Conservation (phyloP, 2,329 filamentous ascomycete genomes). For the Xylariaceae sp. region DNA sequence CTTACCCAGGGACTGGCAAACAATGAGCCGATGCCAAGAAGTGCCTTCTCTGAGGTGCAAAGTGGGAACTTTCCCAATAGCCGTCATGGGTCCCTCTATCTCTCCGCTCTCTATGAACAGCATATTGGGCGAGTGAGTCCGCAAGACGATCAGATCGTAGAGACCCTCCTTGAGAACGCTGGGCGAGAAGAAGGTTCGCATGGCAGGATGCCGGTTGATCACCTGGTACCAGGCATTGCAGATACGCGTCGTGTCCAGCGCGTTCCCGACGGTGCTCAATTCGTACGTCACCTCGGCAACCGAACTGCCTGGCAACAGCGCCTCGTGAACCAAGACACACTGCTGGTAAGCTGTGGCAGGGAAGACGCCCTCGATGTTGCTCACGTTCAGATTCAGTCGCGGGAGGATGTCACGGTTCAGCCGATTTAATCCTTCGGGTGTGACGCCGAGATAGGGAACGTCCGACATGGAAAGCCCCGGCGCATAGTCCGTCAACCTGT, state of each 20-base stretch:
- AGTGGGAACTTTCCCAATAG: conserved; percentile 42
- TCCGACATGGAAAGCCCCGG: conserved; percentile 50
- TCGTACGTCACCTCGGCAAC: conserved; percentile 47
- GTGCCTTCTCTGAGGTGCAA: conserved; percentile 37
- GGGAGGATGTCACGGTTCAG: conserved; percentile 42
- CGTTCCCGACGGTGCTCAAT: conserved; percentile 38
- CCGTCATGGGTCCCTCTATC: conserved; percentile 36
- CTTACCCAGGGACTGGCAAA: conserved; percentile 43
- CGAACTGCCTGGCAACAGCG: conserved; percentile 39
- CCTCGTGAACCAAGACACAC: conserved; percentile 46
- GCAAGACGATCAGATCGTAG: conserved; percentile 48
- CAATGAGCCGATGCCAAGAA: conserved; percentile 48
- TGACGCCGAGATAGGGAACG: conserved; percentile 45
- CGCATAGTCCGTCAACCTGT: conserved; percentile 38
- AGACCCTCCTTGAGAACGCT: conserved; percentile 46
- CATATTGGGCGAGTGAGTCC: conserved; percentile 47
- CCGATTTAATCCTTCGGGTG: conserved; percentile 43
- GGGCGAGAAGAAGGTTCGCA: conserved; percentile 51
- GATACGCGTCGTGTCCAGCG: conserved; percentile 42
- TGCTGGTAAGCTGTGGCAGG: conserved; percentile 48
- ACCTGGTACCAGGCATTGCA: conserved; percentile 50
- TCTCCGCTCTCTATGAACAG: conserved; percentile 48
- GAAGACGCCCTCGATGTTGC: conserved; percentile 47
- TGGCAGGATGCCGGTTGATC: conserved; percentile 41
- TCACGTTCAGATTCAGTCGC: conserved; percentile 40